Evolutionary conservation across 305 asterid genomes (phyloP).

Genomic region (Coffea humblotiana): DNA sequence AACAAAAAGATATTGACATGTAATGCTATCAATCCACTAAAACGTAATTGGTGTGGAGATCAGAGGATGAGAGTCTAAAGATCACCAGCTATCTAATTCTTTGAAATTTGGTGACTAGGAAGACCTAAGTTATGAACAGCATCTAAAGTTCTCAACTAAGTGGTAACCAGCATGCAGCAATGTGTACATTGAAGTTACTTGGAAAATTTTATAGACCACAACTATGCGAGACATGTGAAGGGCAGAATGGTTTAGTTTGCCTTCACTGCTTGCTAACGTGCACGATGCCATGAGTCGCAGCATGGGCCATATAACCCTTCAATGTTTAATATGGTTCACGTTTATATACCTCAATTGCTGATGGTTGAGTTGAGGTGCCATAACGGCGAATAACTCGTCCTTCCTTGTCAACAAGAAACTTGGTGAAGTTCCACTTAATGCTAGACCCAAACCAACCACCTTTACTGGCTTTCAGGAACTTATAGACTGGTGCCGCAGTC

Average conservation of each 20-base stretch:
- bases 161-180: background rate
- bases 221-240: background rate
- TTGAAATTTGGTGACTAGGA: background rate
- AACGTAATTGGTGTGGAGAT: background rate
- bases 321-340: background rate
- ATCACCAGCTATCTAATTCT: background rate
- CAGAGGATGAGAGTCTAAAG: background rate
- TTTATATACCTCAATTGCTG: conserved; percentile 63
- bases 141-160: background rate
- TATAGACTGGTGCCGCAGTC: conserved; percentile 66
- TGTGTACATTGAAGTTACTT: background rate
- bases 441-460: conserved; percentile 64
- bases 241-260: background rate
- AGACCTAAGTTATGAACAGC: background rate
- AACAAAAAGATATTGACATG: background rate
- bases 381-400: conserved; percentile 71
- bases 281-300: background rate
- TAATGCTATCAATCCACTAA: background rate
- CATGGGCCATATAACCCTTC: conserved; percentile 6
- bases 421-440: conserved; percentile 95
- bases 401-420: conserved; percentile 81
- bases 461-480: conserved; percentile 74
- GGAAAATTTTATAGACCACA: background rate
- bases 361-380: conserved; percentile 68
- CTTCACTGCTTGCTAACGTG: background rate